phyloP scores from a whole-genome alignment of 306 rosid species.

The Sicyos edulis region DNA sequence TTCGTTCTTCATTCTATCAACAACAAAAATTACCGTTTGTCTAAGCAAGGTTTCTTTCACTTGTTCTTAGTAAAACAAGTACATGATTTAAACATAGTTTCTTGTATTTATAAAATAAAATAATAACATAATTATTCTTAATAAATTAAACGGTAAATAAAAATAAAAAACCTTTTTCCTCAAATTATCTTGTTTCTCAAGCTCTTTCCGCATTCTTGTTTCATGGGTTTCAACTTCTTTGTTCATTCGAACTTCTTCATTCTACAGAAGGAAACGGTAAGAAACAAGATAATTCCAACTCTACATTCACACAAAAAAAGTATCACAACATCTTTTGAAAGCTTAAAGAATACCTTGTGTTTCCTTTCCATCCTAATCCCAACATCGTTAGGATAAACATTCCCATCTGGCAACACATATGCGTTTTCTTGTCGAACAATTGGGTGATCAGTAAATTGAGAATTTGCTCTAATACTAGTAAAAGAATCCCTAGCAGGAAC shows the following conservation, averaged over 20 bases:
- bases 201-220: conserved; percentile 74
- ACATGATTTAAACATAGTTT: conserved; percentile 1
- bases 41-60: not conserved
- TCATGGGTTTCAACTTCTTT: conserved; percentile 84
- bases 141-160: not conserved
- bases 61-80: not conserved
- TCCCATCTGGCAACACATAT: conserved; percentile 46
- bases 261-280: conserved; percentile 37
- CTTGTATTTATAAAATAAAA: not conserved
- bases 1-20: conserved; percentile 71
- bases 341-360: conserved; percentile 54
- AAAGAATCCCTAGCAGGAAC: conserved; percentile 48
- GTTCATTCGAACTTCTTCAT: conserved; percentile 58
- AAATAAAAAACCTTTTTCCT: conserved; percentile 63
- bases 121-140: not conserved
- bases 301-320: conserved; percentile 6
- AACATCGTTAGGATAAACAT: conserved; percentile 39
- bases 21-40: not conserved
- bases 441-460: conserved; percentile 54
- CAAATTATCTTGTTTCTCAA: conserved; percentile 87
- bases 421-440: conserved; percentile 52
- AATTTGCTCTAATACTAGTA: conserved; percentile 37
- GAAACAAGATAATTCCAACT: conserved; percentile 21
- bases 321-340: conserved; percentile 11
- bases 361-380: conserved; percentile 60